Evolutionary conservation across 2,329 filamentous ascomycete species (phyloP), one percentile per base, ranked within the genome.

Genomic region (Diaporthe ampelina): DNA sequence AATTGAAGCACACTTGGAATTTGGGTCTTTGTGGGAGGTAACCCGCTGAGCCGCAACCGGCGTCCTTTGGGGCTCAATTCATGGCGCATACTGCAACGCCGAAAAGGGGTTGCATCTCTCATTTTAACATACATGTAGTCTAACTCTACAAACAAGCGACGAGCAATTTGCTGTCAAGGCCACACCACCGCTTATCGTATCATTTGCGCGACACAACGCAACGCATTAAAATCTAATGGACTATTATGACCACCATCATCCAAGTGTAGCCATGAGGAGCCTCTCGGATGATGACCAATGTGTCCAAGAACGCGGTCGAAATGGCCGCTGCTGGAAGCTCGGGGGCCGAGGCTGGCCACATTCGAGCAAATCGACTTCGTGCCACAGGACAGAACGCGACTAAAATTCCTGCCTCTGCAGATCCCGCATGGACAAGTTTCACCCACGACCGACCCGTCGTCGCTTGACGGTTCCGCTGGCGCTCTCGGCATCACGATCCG

Each of bases 371-470:
- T 21, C 61, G 32, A n/a, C 5, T 17, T 21, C 21, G 45, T 52
- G 11, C 24, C 45, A 19, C 9, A 35, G 13, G 48, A 40, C 8
- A 68, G n/a, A 8, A 40, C 17, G 21, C 13, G 63, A 68, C 32
- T 26, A 9, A 15, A 26, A 19, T 17, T 4, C 19, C 19, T 52
- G 13, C 45, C 7, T 19, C 19, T 4, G 10, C 8, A 40, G 15
- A 54, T n/a, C 15, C 37, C n/a, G 7, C 26, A 40, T 17, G 29
- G 3, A 43, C 26, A 43, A 59, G 57, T 71, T 58, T 72, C 48
- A 78, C 7, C 77, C 78, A 1, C 78, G 76, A 1, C 76, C 76
- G 17, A 78, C 74, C 21, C 79, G 77, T 29, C 79, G 76, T 24
- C 79, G 74, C 76, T 80, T 80, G 35, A 50, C 63, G 10, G 76